These are phyloP conservation scores for Babesia sp. DNA, from an alignment of 169 alveolate species.

Conservation along the genomic window DNA sequence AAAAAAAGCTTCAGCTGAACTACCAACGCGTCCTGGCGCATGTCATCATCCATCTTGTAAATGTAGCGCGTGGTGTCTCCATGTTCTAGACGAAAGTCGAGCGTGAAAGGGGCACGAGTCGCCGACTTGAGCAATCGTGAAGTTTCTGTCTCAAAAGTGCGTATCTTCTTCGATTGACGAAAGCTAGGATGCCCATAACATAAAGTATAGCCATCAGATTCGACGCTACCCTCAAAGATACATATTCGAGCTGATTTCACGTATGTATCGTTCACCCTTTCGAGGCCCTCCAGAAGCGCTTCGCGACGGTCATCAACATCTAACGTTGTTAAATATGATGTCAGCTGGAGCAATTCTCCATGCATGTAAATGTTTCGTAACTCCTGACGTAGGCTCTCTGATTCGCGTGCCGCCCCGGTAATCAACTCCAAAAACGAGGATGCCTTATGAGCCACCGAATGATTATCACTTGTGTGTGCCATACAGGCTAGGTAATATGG, in stretches of 20 bases:
- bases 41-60: conserved; percentile 83
- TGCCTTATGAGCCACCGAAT: conserved; percentile 21
- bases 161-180: not conserved
- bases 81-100: conserved; percentile 18
- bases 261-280: not conserved
- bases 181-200: not conserved
- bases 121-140: conserved; percentile 41
- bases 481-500: conserved; percentile 53
- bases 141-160: conserved; percentile 20
- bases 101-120: conserved; percentile 54
- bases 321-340: not conserved
- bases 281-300: not conserved
- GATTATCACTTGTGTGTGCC: conserved; percentile 19
- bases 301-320: not conserved
- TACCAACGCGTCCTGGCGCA: conserved; percentile 84
- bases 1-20: conserved; percentile 81
- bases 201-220: not conserved
- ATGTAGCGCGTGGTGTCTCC: conserved; percentile 32
- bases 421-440: conserved; percentile 24
- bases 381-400: conserved; percentile 4
- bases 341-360: conserved; percentile 4
- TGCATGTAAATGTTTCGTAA: conserved; percentile 22
- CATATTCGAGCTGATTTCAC: not conserved
- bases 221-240: conserved; percentile 11
- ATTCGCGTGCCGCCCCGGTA: not conserved